phyloP scores from a whole-genome alignment of 805 yeast genomes.

The Myxozyma neotropica region DNA sequence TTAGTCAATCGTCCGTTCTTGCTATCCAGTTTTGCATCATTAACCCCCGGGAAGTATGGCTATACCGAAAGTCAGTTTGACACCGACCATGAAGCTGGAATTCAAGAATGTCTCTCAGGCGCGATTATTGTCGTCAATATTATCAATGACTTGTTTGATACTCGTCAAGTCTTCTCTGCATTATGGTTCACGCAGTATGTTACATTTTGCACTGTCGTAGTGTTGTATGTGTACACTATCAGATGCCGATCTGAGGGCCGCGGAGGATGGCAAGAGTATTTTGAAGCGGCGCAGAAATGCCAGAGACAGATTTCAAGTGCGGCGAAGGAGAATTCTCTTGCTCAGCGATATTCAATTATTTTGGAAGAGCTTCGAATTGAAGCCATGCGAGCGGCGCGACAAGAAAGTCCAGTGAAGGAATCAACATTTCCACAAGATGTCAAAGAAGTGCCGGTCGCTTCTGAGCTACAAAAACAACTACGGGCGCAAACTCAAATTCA shows the following conservation, averaged over 20 bases:
- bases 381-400: conserved; percentile 13
- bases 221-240: conserved; percentile 23
- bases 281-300: conserved; percentile 27
- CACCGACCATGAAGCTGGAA: conserved; percentile 9
- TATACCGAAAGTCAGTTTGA: not conserved
- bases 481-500: no score
- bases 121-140: conserved; percentile 20
- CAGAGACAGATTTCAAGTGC: conserved; percentile 25
- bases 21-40: conserved; percentile 22
- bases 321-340: conserved; percentile 26
- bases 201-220: conserved; percentile 29
- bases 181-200: conserved; percentile 33
- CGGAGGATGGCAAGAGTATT: conserved; percentile 6
- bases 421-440: not conserved
- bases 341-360: conserved; percentile 25
- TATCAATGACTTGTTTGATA: conserved; percentile 13
- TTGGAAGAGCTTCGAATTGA: conserved; percentile 25
- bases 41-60: conserved; percentile 13
- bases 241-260: conserved; percentile 12
- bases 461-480: no score
- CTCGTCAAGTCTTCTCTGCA: conserved; percentile 20
- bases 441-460: no score
- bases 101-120: conserved; percentile 22
- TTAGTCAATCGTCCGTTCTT: conserved; percentile 28
- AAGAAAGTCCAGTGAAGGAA: not conserved